Conservation (phyloP, 805 yeast genomes). For the Ogataea siamensis region DNA sequence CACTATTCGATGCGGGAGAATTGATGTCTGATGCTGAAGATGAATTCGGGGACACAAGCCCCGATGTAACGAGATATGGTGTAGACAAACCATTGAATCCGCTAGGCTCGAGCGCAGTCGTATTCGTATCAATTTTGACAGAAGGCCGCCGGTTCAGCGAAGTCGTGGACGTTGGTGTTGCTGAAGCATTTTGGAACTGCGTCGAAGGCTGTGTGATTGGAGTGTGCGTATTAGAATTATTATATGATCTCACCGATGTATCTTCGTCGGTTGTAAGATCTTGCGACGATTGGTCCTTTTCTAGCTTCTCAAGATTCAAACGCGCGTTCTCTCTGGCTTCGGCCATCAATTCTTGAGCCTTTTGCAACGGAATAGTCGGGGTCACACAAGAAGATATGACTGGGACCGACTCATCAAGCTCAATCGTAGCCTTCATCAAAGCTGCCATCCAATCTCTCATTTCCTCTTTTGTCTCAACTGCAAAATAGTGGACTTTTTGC, state of each 20-base stretch:
- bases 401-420: slow-evolving; percentile 88
- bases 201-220: slow-evolving; percentile 22
- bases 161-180: slow-evolving; percentile 33
- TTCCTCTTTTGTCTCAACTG: slow-evolving; percentile 87
- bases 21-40: slow-evolving; percentile 18
- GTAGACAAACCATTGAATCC: slow-evolving; percentile 54
- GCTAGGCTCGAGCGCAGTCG: slow-evolving; percentile 28
- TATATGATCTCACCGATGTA: slow-evolving; percentile 13
- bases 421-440: slow-evolving; percentile 92
- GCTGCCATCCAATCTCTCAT: slow-evolving; percentile 96
- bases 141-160: slow-evolving; percentile 27
- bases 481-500: slow-evolving; percentile 93
- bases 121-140: slow-evolving; percentile 38
- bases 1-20: slow-evolving; percentile 12
- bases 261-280: slow-evolving; percentile 22
- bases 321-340: slow-evolving; percentile 77
- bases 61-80: slow-evolving; percentile 66
- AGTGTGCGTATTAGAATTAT: slow-evolving; percentile 21
- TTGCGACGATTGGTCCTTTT: slow-evolving; percentile 30
- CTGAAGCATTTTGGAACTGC: slow-evolving; percentile 23
- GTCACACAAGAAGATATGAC: slow-evolving; percentile 90
- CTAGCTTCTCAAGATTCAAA: slow-evolving; percentile 47
- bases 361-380: slow-evolving; percentile 86
- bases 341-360: slow-evolving; percentile 82
- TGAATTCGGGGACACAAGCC: slow-evolving; percentile 51